phyloP scores from a whole-genome alignment of 257 asterid species.

The Nicotiana attenuata region DNA sequence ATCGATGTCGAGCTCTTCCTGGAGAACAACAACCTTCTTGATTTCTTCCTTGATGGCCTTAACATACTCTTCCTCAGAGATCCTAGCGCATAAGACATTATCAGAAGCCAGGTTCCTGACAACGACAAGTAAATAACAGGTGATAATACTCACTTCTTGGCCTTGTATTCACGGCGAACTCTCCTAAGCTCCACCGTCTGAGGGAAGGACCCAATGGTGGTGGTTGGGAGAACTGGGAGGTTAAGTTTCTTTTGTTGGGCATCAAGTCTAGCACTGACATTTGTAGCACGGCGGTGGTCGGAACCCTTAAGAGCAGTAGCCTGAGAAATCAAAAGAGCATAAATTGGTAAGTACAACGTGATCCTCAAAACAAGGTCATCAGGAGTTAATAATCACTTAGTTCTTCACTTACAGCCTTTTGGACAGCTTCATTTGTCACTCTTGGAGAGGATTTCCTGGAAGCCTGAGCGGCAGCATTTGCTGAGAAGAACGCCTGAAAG shows the following conservation, averaged over 20 bases:
- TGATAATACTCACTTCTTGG: constrained; percentile 59
- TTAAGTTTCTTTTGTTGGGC: constrained; percentile 95
- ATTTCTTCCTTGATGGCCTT: constrained; percentile 85
- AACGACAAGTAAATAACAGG: background rate
- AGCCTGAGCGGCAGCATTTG: constrained; percentile 86
- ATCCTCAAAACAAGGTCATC: no score
- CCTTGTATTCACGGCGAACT: constrained; percentile 96
- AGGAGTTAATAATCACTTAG: no score
- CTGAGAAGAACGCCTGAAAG: constrained; percentile 70
- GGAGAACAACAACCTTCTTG: constrained; percentile 87
- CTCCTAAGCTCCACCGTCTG: constrained; percentile 88
- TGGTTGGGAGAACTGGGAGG: constrained; percentile 96
- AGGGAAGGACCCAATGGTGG: constrained; percentile 97
- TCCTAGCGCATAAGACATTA: constrained; percentile 32
- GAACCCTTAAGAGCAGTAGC: constrained; percentile 87
- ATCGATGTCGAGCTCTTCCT: constrained; percentile 96
- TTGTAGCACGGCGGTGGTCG: constrained; percentile 94
- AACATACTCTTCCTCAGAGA: constrained; percentile 79
- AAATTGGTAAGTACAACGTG: no score
- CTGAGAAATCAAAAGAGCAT: constrained; percentile 20
- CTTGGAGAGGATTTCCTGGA: constrained; percentile 95
- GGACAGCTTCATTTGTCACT: constrained; percentile 83
- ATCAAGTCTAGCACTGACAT: constrained; percentile 87
- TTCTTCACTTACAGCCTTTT: constrained; percentile 79
- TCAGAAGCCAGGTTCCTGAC: constrained; percentile 13